Percentiles rank a stretch among this genome's conserved stretches.
Evolutionary conservation across 2,329 filamentous ascomycete genomes (phyloP).

Genomic region (Thelonectria rubi): DNA sequence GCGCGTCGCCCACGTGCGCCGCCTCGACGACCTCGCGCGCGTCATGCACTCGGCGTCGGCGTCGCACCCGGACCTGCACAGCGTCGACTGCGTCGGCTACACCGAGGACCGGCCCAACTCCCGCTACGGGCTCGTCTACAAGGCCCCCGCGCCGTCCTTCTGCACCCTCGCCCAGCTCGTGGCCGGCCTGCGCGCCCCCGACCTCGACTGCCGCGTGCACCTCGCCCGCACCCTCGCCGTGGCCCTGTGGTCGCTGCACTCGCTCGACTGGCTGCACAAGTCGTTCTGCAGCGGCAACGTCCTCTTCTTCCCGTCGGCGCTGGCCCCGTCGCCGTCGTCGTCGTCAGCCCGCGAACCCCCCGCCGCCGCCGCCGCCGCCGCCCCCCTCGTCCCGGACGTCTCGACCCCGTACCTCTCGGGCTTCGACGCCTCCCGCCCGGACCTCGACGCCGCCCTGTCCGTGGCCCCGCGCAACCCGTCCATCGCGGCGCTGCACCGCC

Average conservation of each 20-base stretch:
- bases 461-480: conserved; percentile 54
- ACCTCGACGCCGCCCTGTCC: conserved; percentile 60
- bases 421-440: conserved; percentile 65
- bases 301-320: conserved; percentile 63
- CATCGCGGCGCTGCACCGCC: conserved; percentile 57
- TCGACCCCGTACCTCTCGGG: conserved; percentile 58
- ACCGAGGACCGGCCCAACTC: conserved; percentile 50
- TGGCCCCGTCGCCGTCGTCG: too few relatives aligned
- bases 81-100: conserved; percentile 58
- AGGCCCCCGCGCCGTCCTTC: conserved; percentile 47
- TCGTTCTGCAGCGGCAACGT: conserved; percentile 63
- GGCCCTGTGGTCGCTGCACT: conserved; percentile 60
- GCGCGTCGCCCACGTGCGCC: conserved; percentile 53
- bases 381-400: conserved; percentile 51
- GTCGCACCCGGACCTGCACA: conserved; percentile 57
- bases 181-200: conserved; percentile 53
- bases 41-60: conserved; percentile 58
- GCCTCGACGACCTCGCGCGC: conserved; percentile 57
- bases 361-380: conserved; percentile 46
- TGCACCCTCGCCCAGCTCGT: conserved; percentile 54
- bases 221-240: conserved; percentile 55
- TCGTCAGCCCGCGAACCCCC: too few relatives aligned
- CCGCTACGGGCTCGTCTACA: conserved; percentile 57
- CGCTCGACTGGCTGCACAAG: conserved; percentile 66
- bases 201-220: conserved; percentile 54